phyloP scores from a whole-genome alignment of 1,284 basidiomycete species.

The Trametes versicolor region DNA sequence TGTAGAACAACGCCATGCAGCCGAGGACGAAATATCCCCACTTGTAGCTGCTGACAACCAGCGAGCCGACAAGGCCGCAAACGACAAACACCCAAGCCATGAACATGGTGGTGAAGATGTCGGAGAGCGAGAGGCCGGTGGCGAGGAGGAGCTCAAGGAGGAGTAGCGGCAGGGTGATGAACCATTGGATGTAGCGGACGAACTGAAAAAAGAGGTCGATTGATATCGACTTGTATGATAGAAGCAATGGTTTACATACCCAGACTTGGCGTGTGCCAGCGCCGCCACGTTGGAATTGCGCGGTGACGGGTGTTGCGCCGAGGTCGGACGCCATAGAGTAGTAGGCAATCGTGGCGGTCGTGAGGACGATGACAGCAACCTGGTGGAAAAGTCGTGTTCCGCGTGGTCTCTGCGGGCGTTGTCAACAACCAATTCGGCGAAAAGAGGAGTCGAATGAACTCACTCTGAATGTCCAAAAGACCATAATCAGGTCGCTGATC shows the following conservation, averaged over 20 bases:
- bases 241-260: conserved; percentile 48
- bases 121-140: conserved; percentile 60
- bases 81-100: conserved; percentile 62
- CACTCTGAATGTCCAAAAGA: conserved; percentile 52
- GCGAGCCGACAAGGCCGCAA: conserved; percentile 61
- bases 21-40: conserved; percentile 61
- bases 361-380: conserved; percentile 56
- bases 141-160: conserved; percentile 59
- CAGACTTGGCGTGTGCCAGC: conserved; percentile 59
- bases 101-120: conserved; percentile 65
- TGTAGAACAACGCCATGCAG: conserved; percentile 55
- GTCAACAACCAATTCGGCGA: neutral
- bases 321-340: conserved; percentile 70
- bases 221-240: neutral
- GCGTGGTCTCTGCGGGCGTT: conserved; percentile 44
- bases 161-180: conserved; percentile 66
- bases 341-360: conserved; percentile 55
- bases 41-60: conserved; percentile 62
- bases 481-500: conserved; percentile 48
- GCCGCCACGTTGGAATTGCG: conserved; percentile 52
- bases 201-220: conserved; percentile 40
- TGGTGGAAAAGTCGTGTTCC: conserved; percentile 60
- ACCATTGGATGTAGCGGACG: conserved; percentile 67
- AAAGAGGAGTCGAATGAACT: neutral
- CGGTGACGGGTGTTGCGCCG: conserved; percentile 57